Base-by-base conservation (phyloP, 2,329 filamentous ascomycete genomes). In the Stylonectria norvegica region DNA sequence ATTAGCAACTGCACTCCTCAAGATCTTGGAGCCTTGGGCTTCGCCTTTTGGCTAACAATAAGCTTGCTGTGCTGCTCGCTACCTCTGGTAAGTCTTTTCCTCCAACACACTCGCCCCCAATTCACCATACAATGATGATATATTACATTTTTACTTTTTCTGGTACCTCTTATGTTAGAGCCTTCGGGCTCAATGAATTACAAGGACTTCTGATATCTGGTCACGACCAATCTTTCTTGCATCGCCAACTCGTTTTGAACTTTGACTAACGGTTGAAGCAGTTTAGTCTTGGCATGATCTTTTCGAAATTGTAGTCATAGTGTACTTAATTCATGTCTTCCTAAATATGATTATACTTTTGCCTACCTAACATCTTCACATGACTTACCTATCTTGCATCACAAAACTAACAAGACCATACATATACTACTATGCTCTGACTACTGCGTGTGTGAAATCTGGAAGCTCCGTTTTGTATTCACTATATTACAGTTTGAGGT, bases 131-230 rank as follows among this genome's bases (percentile, higher is more conserved):
- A 56, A 78, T 89, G 86, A 91, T 90, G 86, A 91, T 77, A 81
- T 60, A 67, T 65, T 63, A 73, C 74, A 70, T 72, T 73, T 71
- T 57, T 69, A 68, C 69, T 72, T 71, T 85, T 90, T 94, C 87
- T 95, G 89, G 89, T 89, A 95, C 89, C 89, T 95, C 89, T 95
- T 93, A 89, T 89, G 80, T 87, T 84, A 93, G 81, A 74, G 75
- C 61, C 62, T 71, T 72, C 65, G 61, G 72, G 69, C 70, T 75
- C 82, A 68, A 86, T 90, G 86, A 88, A 87, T 86, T 79, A 74
- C 85, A 72, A 72, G 83, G 84, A 89, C 86, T 88, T 89, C 86
- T 90, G 86, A 90, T 59, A 43, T 53, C 17, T 44, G 40, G 50
- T 53, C 45, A 42, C 31, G 37, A 33, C 3, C 18, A 40, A 14